These are phyloP conservation scores for Botrytis elliptica DNA, from an alignment of 2,329 filamentous ascomycete species.

Conservation along the genomic window DNA sequence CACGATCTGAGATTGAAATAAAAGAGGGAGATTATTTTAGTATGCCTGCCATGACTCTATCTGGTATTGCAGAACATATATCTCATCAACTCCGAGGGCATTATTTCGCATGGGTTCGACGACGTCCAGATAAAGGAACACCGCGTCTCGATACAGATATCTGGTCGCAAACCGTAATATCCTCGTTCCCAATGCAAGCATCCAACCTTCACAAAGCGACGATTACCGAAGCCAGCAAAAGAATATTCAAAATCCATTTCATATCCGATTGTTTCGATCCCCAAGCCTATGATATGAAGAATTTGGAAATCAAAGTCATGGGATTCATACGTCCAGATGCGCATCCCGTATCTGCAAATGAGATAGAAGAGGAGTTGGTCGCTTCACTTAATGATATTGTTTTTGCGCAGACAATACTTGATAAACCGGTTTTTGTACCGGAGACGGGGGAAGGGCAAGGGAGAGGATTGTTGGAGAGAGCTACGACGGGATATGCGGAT, in stretches of 20 bases:
- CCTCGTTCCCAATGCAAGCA: constrained; percentile 51
- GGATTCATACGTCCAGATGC: constrained; percentile 52
- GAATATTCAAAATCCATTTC: constrained; percentile 54
- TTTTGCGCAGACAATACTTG: constrained; percentile 41
- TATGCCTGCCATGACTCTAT: constrained; percentile 55
- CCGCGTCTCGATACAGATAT: constrained; percentile 34
- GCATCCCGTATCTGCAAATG: constrained; percentile 45
- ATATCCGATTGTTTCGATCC: constrained; percentile 50
- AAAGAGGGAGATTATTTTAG: constrained; percentile 42
- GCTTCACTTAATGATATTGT: constrained; percentile 43
- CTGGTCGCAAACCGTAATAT: constrained; percentile 62
- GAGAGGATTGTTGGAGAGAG: constrained; percentile 42
- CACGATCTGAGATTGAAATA: constrained; percentile 46
- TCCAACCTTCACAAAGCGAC: constrained; percentile 30
- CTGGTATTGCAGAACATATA: constrained; percentile 52
- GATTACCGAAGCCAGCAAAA: constrained; percentile 47
- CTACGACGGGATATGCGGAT: constrained; percentile 48
- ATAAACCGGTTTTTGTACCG: constrained; percentile 42
- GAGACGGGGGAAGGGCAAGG: constrained; percentile 40
- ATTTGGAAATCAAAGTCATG: constrained; percentile 57
- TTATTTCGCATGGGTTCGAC: constrained; percentile 62
- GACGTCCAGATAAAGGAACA: constrained; percentile 28
- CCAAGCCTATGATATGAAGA: constrained; percentile 44
- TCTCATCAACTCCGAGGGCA: constrained; percentile 56
- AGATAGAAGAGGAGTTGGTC: constrained; percentile 42